Conservation (phyloP, 805 yeast species). For the Wickerhamiella sorbophila region DNA sequence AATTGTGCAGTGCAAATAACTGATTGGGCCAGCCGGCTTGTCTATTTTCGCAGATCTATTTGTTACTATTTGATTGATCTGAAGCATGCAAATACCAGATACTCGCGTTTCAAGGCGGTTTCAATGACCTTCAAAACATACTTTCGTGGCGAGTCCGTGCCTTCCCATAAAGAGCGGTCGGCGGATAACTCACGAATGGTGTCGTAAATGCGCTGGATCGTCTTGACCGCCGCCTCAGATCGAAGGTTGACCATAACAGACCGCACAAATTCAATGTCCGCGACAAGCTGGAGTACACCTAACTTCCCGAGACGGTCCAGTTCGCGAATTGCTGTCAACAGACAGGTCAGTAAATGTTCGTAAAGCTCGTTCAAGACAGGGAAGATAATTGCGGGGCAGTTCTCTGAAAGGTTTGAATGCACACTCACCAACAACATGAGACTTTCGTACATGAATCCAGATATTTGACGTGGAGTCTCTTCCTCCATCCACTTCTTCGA, state of each 20-base stretch:
- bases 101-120: slow-evolving; percentile 11
- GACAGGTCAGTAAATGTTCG: slow-evolving; percentile 28
- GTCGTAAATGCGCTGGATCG: slow-evolving; percentile 19
- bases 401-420: slow-evolving; percentile 37
- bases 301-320: slow-evolving; percentile 33
- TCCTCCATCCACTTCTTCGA: slow-evolving; percentile 34
- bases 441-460: slow-evolving; percentile 34
- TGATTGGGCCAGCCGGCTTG: no score
- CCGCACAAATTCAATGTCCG: slow-evolving; percentile 41
- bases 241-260: slow-evolving; percentile 21
- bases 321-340: slow-evolving; percentile 30
- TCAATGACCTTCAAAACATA: slow-evolving; percentile 15
- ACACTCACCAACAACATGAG: slow-evolving; percentile 36
- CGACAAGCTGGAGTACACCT: slow-evolving; percentile 37
- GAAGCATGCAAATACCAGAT: slow-evolving; percentile 15
- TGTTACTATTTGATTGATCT: slow-evolving; percentile 7
- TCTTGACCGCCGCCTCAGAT: slow-evolving; percentile 16
- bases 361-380: slow-evolving; percentile 34
- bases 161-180: slow-evolving; percentile 19
- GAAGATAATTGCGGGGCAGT: slow-evolving; percentile 34
- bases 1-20: no score
- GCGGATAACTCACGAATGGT: slow-evolving; percentile 20
- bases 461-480: slow-evolving; percentile 23
- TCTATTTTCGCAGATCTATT: no score
- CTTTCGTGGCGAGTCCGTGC: slow-evolving; percentile 18